A percentile compares a stretch with the other conserved stretches of the same genome.
Conservation (phyloP, 176 grass and related monocot genomes). For the Musa troglodytarum region DNA sequence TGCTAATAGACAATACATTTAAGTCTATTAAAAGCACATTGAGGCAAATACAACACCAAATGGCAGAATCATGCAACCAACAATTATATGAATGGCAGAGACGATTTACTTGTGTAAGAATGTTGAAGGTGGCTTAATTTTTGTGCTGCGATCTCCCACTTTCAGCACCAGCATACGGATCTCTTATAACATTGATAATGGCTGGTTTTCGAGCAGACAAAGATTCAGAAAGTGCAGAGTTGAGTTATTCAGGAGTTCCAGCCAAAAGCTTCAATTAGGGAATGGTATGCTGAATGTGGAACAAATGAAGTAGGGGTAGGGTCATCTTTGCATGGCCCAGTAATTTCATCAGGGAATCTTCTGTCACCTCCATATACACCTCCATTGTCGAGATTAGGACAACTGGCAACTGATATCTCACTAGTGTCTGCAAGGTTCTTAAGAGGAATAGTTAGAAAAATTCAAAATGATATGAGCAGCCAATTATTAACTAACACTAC, state of each 20-base stretch:
- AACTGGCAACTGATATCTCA: conserved; percentile 71
- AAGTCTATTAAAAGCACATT: no score
- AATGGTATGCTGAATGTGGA: conserved; percentile 63
- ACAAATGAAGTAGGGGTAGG: conserved; percentile 96
- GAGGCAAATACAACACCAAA: no score
- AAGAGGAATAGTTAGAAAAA: no score
- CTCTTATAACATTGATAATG: conserved; percentile 72
- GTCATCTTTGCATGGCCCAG: conserved; percentile 75
- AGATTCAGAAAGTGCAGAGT: conserved; percentile 59
- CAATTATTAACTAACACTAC: neutral
- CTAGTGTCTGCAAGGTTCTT: conserved; percentile 52
- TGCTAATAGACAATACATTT: neutral
- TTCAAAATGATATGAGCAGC: neutral
- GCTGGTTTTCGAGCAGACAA: conserved; percentile 58
- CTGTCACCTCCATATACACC: conserved; percentile 84
- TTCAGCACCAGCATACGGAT: conserved; percentile 77
- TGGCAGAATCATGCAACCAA: neutral
- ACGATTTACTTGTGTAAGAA: neutral
- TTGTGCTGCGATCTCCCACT: conserved; percentile 93
- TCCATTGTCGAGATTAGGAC: conserved; percentile 80
- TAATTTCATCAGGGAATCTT: conserved; percentile 71
- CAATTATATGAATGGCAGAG: neutral
- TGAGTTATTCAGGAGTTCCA: conserved; percentile 57
- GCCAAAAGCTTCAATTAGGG: conserved; percentile 80
- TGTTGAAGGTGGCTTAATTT: conserved; percentile 39